phyloP scores from a whole-genome alignment of 2,329 filamentous ascomycete genomes.

The Lasiodiplodia sp. region DNA sequence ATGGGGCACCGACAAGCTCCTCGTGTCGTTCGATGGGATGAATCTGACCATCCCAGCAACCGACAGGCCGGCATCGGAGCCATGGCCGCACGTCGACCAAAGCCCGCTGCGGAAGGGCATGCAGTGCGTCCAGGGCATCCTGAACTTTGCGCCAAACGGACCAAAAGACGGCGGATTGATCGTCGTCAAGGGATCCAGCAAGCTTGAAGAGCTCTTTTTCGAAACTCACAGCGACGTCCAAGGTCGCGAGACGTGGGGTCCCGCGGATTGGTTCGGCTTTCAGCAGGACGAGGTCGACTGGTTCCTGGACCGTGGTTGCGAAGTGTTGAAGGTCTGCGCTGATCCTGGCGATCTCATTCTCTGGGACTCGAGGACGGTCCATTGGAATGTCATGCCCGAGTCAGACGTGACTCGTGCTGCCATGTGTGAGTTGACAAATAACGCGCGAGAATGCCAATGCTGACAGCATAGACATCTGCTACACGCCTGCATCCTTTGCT shows the following conservation, averaged over 20 bases:
- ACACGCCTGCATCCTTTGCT: slow-evolving; percentile 22
- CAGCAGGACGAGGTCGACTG: slow-evolving; percentile 53
- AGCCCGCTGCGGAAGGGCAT: slow-evolving; percentile 51
- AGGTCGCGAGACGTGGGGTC: slow-evolving; percentile 37
- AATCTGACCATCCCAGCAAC: slow-evolving; percentile 55
- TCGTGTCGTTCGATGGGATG: slow-evolving; percentile 45
- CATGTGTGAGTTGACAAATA: slow-evolving; percentile 10
- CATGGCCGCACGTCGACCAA: slow-evolving; percentile 58
- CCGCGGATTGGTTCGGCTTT: slow-evolving; percentile 53
- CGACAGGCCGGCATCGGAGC: slow-evolving; percentile 48
- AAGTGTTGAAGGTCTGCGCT: slow-evolving; percentile 49
- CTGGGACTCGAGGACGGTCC: slow-evolving; percentile 58
- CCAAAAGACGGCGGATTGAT: slow-evolving; percentile 57
- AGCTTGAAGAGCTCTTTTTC: slow-evolving; percentile 56
- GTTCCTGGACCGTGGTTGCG: slow-evolving; percentile 51
- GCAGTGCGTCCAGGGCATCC: slow-evolving; percentile 53
- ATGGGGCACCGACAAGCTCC: slow-evolving; percentile 46
- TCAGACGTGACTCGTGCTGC: slow-evolving; percentile 37
- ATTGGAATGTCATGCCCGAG: slow-evolving; percentile 48
- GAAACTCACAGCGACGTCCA: slow-evolving; percentile 34
- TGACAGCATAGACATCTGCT: slow-evolving; percentile 19
- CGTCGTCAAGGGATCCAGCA: slow-evolving; percentile 53
- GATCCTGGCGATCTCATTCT: slow-evolving; percentile 55
- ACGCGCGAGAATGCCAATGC: too few species aligned
- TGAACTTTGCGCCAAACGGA: slow-evolving; percentile 56